Evolutionary conservation across 306 rosid genomes (phyloP), one percentile per base, ranked within the genome.

Genomic region (Casuarina equisetifolia): DNA sequence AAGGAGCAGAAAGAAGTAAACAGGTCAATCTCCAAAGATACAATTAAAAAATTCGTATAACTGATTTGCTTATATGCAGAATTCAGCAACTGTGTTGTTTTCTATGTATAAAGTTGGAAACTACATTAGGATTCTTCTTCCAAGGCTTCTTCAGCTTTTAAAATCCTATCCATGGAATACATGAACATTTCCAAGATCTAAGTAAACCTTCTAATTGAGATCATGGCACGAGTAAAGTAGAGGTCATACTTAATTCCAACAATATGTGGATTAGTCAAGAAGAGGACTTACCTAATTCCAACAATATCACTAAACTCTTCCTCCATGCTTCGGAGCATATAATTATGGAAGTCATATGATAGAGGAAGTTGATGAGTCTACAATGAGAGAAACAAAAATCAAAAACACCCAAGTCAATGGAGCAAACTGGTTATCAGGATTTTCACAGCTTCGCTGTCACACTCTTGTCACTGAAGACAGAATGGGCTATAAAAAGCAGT

Each of bases 271-370:
- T 57, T 48, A 35, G 44, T 81, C 12, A 12, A 54, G 40, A 54
- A 82, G 72, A 38, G 32, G 32, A 25, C 62, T 20, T 75, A 95
- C 97, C 95, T 92, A 72, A 95, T 81, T 50, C 98, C 98, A 68
- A 95, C 97, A 20, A 92, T 89, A 76, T 92, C 92, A 9, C 96
- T 88, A 74, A 95, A 92, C 62, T 95, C 98, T 3, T 95, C 97
- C 49, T 95, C 97, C 98, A 95, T 89, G 92, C 97, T 95, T 74
- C 97, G 93, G 63, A 95, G 90, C 95, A 95, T 91, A 74, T 95
- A 95, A 79, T 87, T 95, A 54, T 85, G 98, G 84, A 95, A 95
- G 86, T 95, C 88, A n/a, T 95, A 91, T 50, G 87, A 82, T 61
- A 88, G 76, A 61, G 97, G 97, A 81, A 95, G 92, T 73, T 88